phyloP scores from a whole-genome alignment of 1,139 yeast species.

The Kodamaea arcana region DNA sequence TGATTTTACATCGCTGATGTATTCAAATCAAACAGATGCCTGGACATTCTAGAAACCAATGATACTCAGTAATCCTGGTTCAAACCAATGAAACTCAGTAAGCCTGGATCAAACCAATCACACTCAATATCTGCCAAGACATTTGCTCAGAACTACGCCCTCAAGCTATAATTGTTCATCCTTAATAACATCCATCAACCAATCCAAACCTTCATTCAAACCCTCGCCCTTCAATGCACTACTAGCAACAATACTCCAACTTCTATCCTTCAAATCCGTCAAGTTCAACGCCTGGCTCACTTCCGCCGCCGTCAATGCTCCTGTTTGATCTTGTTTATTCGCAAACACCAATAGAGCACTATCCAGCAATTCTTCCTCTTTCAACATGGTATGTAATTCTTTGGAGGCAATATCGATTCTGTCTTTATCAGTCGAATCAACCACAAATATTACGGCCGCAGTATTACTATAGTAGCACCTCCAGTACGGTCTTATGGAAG shows the following conservation, averaged over 20 bases:
- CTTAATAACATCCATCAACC: constrained; percentile 93
- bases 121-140: too few relatives aligned
- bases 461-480: constrained; percentile 95
- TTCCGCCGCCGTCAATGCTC: constrained; percentile 92
- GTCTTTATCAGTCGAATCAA: constrained; percentile 94
- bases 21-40: too few relatives aligned
- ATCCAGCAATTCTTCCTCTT: constrained; percentile 87
- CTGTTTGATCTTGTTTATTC: constrained; percentile 95
- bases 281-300: constrained; percentile 83
- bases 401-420: constrained; percentile 84
- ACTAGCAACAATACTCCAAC: constrained; percentile 97
- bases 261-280: constrained; percentile 87
- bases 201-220: constrained; percentile 90
- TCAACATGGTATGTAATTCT: constrained; percentile 86
- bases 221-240: constrained; percentile 97
- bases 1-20: too few relatives aligned
- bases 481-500: constrained; percentile 97
- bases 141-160: too few relatives aligned
- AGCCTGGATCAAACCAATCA: too few relatives aligned
- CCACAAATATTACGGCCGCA: constrained; percentile 94
- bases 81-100: too few relatives aligned
- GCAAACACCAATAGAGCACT: constrained; percentile 93
- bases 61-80: too few relatives aligned
- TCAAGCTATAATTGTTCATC: constrained; percentile 81
- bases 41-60: too few relatives aligned